Percentiles rank a stretch among this genome's conserved stretches.
These are phyloP conservation scores for Jatropha podagrica DNA, from an alignment of 441 rosid species.

Conservation along the genomic window DNA sequence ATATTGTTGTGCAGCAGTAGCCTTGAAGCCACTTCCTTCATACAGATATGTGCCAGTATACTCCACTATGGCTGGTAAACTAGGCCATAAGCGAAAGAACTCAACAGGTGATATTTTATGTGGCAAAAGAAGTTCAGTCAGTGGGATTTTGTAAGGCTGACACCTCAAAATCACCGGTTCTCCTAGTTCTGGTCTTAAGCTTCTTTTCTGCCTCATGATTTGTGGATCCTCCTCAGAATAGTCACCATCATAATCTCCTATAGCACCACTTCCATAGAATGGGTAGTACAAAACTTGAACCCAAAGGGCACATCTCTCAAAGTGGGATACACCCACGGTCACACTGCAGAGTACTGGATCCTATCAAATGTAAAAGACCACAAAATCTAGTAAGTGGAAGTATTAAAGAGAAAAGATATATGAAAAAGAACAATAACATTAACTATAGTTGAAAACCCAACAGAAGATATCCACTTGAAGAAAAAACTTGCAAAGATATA, in stretches of 20 bases:
- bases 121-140: constrained; percentile 94
- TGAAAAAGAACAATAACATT: background rate
- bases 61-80: constrained; percentile 93
- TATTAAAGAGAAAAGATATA: background rate
- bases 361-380: constrained; percentile 34
- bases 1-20: constrained; percentile 98
- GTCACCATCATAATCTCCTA: constrained; percentile 82
- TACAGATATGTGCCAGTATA: constrained; percentile 82
- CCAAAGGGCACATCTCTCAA: constrained; percentile 94
- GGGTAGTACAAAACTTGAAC: constrained; percentile 97
- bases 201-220: constrained; percentile 74
- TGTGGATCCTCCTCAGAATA: constrained; percentile 93
- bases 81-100: constrained; percentile 98
- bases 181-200: constrained; percentile 84
- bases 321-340: constrained; percentile 94
- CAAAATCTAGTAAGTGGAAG: constrained; percentile 13
- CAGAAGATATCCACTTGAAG: background rate
- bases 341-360: constrained; percentile 95
- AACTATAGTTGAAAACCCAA: background rate
- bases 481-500: background rate
- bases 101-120: constrained; percentile 96
- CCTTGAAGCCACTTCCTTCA: constrained; percentile 98
- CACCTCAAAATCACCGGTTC: constrained; percentile 97
- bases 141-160: constrained; percentile 95
- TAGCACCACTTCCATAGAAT: constrained; percentile 83